Conservation (phyloP, 1,139 yeast species). For the Blastobotrys ciferrii region DNA sequence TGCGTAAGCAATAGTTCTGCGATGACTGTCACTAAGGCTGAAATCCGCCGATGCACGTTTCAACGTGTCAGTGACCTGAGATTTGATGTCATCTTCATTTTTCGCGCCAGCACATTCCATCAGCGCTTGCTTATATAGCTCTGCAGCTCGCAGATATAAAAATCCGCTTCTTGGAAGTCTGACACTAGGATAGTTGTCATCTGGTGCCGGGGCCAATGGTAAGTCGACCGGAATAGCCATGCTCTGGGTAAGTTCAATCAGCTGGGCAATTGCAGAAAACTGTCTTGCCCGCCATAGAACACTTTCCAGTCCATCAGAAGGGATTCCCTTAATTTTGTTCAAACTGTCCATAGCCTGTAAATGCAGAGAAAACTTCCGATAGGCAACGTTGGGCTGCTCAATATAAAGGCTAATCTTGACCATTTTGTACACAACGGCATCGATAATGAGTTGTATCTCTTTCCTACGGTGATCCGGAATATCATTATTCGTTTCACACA, state of each 20-base stretch:
- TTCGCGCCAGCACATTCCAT: slow-evolving; percentile 15
- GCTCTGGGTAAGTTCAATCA: slow-evolving; percentile 48
- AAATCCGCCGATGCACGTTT: slow-evolving; percentile 26
- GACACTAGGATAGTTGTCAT: slow-evolving; percentile 32
- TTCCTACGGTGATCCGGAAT: slow-evolving; percentile 38
- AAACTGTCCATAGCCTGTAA: slow-evolving; percentile 46
- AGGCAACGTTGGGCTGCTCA: slow-evolving; percentile 58
- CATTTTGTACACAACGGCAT: slow-evolving; percentile 60
- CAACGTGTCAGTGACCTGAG: slow-evolving; percentile 32
- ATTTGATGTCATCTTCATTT: slow-evolving; percentile 16
- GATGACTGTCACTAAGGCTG: slow-evolving; percentile 16
- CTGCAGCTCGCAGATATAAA: slow-evolving; percentile 43
- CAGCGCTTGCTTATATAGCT: slow-evolving; percentile 16
- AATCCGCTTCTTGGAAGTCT: slow-evolving; percentile 50
- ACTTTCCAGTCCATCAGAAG: slow-evolving; percentile 10
- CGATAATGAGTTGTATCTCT: slow-evolving; percentile 51
- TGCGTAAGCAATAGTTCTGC: slow-evolving; percentile 42
- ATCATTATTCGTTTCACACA: slow-evolving; percentile 35
- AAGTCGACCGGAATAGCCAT: slow-evolving; percentile 42
- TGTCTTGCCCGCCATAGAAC: slow-evolving; percentile 42
- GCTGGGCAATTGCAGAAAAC: slow-evolving; percentile 56
- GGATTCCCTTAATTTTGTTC: slow-evolving; percentile 28
- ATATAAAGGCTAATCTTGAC: slow-evolving; percentile 60
- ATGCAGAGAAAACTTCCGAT: slow-evolving; percentile 64
- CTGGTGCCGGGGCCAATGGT: slow-evolving; percentile 35